A percentile compares a stretch with the other conserved stretches of the same genome.
Conservation (phyloP, 192 early-diverging fungal genomes). For the Backusella parvicylindrica region DNA sequence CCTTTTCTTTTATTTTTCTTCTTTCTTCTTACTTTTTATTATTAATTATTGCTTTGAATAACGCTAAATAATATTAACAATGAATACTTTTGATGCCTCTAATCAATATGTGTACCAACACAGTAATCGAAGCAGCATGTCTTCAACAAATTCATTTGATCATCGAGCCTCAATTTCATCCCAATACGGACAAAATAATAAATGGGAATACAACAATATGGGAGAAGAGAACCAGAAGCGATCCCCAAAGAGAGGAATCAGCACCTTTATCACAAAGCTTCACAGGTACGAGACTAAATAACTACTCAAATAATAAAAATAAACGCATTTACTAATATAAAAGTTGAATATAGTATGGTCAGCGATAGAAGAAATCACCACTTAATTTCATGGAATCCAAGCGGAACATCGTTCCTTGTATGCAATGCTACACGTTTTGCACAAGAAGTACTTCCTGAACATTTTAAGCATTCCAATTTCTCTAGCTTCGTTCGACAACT, state of each 20-base stretch:
- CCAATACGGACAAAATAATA: neutral
- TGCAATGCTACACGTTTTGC: conserved; percentile 76
- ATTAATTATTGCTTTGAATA: neutral
- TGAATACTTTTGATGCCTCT: neutral
- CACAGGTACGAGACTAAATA: conserved; percentile 6
- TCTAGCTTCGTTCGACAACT: conserved; percentile 88
- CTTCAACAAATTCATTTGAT: neutral
- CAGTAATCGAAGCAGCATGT: neutral
- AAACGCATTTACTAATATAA: neutral
- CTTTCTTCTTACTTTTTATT: neutral
- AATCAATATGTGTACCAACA: neutral
- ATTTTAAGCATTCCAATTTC: conserved; percentile 93
- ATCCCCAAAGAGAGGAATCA: conserved; percentile 13
- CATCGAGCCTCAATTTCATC: neutral
- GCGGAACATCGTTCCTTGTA: conserved; percentile 67
- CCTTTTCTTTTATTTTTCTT: conserved; percentile 7
- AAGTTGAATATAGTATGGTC: conserved; percentile 47
- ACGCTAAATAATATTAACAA: neutral
- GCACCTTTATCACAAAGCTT: conserved; percentile 15
- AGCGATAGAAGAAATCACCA: conserved; percentile 57
- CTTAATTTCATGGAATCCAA: conserved; percentile 66
- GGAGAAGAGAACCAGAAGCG: neutral
- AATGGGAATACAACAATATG: conserved; percentile 2
- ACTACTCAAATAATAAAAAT: neutral
- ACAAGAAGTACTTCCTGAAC: conserved; percentile 72